A percentile compares a stretch with the other conserved stretches of the same genome.
These are phyloP conservation scores for Aaosphaeria arxii DNA, from an alignment of 2,329 filamentous ascomycete genomes.

Conservation along the genomic window DNA sequence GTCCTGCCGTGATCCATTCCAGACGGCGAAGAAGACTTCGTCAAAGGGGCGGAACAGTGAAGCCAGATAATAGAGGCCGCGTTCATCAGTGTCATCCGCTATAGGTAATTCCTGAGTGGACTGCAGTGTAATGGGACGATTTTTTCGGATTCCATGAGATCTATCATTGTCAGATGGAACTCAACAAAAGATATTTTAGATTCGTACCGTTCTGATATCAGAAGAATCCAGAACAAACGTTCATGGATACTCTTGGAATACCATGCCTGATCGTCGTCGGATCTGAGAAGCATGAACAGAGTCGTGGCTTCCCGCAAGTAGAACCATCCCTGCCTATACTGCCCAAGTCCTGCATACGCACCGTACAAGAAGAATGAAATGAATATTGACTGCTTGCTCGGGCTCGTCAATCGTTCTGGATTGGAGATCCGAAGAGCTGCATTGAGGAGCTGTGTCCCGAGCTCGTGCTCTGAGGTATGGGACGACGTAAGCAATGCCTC, in stretches of 20 bases:
- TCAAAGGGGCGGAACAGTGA: constrained; percentile 66
- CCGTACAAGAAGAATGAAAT: constrained; percentile 80
- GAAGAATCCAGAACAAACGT: constrained; percentile 21
- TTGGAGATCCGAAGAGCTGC: constrained; percentile 21
- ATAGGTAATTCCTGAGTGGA: constrained; percentile 63
- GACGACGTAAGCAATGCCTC: neutral
- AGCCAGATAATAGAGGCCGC: constrained; percentile 55
- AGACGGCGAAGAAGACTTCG: constrained; percentile 60
- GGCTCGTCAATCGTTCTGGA: constrained; percentile 14
- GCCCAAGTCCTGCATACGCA: constrained; percentile 67
- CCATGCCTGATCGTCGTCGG: constrained; percentile 8
- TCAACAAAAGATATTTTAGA: neutral
- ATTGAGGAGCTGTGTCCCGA: constrained; percentile 17
- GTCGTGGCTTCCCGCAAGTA: constrained; percentile 75
- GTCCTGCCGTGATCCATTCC: constrained; percentile 63
- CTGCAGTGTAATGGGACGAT: constrained; percentile 67
- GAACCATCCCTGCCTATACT: constrained; percentile 76
- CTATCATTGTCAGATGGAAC: constrained; percentile 31
- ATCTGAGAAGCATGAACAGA: constrained; percentile 40
- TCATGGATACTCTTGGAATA: constrained; percentile 9
- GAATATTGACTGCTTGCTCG: constrained; percentile 44
- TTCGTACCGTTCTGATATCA: constrained; percentile 23
- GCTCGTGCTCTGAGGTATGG: neutral
- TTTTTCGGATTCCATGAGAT: constrained; percentile 69
- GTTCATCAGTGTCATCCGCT: constrained; percentile 51